Conservation (phyloP, 768 basidiomycete genomes). For the Gymnopilus dilepis region DNA sequence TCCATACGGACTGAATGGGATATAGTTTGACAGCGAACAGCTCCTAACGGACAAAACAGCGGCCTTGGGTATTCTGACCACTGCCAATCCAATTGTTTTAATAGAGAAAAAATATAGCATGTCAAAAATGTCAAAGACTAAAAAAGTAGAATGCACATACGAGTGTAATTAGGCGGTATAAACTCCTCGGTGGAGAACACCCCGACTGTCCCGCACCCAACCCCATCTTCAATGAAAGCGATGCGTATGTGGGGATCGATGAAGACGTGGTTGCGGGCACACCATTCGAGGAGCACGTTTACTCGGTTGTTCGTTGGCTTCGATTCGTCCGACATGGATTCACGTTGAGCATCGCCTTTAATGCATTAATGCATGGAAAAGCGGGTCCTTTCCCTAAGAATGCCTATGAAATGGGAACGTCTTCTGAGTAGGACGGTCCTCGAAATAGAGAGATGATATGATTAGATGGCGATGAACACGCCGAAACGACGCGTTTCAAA, state of each 20-base stretch:
- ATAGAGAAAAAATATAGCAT: neutral
- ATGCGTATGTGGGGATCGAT: slow-evolving; percentile 54
- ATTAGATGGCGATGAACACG: slow-evolving; percentile 2
- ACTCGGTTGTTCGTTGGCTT: slow-evolving; percentile 22
- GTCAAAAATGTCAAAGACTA: neutral
- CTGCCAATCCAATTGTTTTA: slow-evolving; percentile 39
- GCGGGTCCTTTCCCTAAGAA: neutral
- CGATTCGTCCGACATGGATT: neutral
- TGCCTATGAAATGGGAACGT: neutral
- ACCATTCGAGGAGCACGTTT: slow-evolving; percentile 51
- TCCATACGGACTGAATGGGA: slow-evolving; percentile 56
- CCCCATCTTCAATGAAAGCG: slow-evolving; percentile 21
- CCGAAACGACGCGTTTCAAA: neutral
- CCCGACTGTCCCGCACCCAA: slow-evolving; percentile 32
- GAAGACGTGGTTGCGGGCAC: slow-evolving; percentile 45
- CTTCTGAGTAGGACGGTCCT: neutral
- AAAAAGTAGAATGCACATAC: slow-evolving; percentile 36
- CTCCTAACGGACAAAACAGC: slow-evolving; percentile 66
- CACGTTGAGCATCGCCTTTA: slow-evolving; percentile 2
- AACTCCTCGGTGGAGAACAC: slow-evolving; percentile 38
- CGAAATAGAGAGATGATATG: neutral
- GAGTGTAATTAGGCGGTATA: slow-evolving; percentile 40
- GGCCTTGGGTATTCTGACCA: slow-evolving; percentile 67
- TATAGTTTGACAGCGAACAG: slow-evolving; percentile 50
- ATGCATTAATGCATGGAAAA: neutral